phyloP scores from a whole-genome alignment of 163 green algal species.

The Picocystis sp. region DNA sequence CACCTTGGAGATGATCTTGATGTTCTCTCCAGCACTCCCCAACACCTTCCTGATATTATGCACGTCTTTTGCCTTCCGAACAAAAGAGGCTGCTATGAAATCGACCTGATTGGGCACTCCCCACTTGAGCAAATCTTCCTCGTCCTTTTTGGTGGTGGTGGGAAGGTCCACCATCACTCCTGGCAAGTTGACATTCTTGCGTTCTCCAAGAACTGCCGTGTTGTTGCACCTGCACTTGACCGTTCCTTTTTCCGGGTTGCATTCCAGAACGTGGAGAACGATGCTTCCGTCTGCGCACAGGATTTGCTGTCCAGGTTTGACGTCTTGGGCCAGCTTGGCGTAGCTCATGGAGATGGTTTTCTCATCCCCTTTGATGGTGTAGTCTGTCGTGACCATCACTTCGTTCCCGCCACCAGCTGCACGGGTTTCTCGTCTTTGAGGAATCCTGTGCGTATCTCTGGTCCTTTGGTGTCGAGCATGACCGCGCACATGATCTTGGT shows the following conservation, averaged over 20 bases:
- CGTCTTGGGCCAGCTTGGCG: slow-evolving; percentile 63
- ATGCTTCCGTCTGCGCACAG: slow-evolving; percentile 86
- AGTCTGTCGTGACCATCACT: slow-evolving; percentile 92
- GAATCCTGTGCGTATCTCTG: slow-evolving; percentile 86
- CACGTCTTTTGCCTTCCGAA: slow-evolving; percentile 69
- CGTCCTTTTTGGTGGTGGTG: slow-evolving; percentile 87
- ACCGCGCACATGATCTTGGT: slow-evolving; percentile 92
- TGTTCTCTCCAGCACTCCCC: slow-evolving; percentile 10
- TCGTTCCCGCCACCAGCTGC: slow-evolving; percentile 27
- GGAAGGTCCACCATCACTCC: slow-evolving; percentile 85
- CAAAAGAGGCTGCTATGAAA: slow-evolving; percentile 90
- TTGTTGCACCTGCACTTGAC: slow-evolving; percentile 67
- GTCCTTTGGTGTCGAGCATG: slow-evolving; percentile 75
- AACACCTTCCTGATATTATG: slow-evolving; percentile 59
- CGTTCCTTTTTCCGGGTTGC: slow-evolving; percentile 48
- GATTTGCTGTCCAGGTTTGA: slow-evolving; percentile 70
- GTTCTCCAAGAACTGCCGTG: slow-evolving; percentile 71
- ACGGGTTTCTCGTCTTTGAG: slow-evolving; percentile 58
- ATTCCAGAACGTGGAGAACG: slow-evolving; percentile 56
- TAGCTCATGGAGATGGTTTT: slow-evolving; percentile 75
- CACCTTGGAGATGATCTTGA: slow-evolving; percentile 76
- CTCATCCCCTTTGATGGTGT: slow-evolving; percentile 54
- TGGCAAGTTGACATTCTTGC: slow-evolving; percentile 94
- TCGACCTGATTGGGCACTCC: slow-evolving; percentile 86
- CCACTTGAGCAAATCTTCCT: slow-evolving; percentile 73